phyloP scores from a whole-genome alignment of 2,329 filamentous ascomycete genomes.

The Chrysosporium queenslandicum region DNA sequence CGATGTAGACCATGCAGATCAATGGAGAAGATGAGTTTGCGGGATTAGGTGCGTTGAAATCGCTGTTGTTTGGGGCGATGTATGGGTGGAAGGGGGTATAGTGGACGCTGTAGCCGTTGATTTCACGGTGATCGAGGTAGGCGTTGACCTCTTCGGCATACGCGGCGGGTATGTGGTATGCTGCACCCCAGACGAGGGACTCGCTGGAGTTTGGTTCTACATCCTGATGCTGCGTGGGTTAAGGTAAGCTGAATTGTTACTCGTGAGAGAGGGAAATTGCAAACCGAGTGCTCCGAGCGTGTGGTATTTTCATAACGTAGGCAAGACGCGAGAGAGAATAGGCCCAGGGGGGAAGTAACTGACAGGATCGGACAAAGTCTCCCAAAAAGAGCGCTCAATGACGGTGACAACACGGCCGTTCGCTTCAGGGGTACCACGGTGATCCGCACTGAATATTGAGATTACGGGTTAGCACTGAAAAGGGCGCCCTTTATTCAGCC shows the following conservation, averaged over 20 bases:
- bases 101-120: conserved; percentile 93
- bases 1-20: conserved; percentile 76
- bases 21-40: conserved; percentile 29
- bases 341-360: conserved; percentile 5
- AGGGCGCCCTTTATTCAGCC: not conserved
- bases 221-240: conserved; percentile 25
- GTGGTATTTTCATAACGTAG: not conserved
- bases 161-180: conserved; percentile 68
- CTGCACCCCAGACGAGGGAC: conserved; percentile 70
- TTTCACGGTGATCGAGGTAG: conserved; percentile 92
- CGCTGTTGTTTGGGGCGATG: conserved; percentile 18
- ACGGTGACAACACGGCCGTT: conserved; percentile 90
- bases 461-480: conserved; percentile 7
- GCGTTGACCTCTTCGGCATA: conserved; percentile 70
- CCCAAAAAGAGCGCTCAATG: conserved; percentile 76
- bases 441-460: conserved; percentile 61
- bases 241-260: conserved; percentile 1
- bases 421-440: conserved; percentile 77
- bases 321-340: not conserved
- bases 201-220: conserved; percentile 26
- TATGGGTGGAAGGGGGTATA: conserved; percentile 72
- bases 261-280: not conserved
- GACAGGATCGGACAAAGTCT: conserved; percentile 35
- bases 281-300: not conserved
- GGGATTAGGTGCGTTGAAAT: conserved; percentile 24